Percentiles rank a stretch among this genome's conserved stretches.
Conservation (phyloP, 345 rosid species). For the Syzygium oleosum region DNA sequence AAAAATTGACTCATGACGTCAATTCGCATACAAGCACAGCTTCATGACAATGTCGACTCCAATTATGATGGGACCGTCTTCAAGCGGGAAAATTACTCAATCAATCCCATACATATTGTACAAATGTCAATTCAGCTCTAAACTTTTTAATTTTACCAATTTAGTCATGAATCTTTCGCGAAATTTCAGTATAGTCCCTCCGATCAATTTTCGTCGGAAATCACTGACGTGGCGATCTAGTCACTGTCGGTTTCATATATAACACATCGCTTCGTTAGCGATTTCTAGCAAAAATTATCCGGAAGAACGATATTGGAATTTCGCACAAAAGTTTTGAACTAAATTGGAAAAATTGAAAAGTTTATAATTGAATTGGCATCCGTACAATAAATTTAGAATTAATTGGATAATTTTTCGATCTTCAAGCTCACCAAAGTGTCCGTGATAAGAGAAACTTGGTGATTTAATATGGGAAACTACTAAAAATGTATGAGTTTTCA, state of each 20-base stretch:
- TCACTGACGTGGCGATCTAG: accelerated
- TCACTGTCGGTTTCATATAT: accelerated
- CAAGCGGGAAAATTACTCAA: not conserved
- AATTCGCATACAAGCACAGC: not conserved
- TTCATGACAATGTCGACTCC: not conserved
- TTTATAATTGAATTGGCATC: not conserved
- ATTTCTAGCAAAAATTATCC: not conserved
- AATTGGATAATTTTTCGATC: not conserved
- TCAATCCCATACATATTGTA: not conserved
- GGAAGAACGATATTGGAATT: not conserved
- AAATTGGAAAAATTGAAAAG: not conserved
- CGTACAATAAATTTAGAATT: no score
- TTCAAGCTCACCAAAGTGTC: not conserved
- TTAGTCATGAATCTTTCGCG: accelerated
- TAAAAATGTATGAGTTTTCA: not conserved
- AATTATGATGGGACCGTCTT: not conserved
- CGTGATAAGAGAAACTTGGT: not conserved
- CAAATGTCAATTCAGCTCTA: accelerated
- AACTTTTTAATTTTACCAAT: not conserved
- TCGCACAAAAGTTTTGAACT: not conserved
- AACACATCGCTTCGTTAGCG: not conserved
- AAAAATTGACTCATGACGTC: not conserved
- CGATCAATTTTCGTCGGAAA: not conserved
- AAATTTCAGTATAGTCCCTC: no score
- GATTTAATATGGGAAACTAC: not conserved